Percentiles rank a stretch among this genome's conserved stretches.
Evolutionary conservation across 1,284 basidiomycete species (phyloP).

Genomic region (Amylostereum areolatum): DNA sequence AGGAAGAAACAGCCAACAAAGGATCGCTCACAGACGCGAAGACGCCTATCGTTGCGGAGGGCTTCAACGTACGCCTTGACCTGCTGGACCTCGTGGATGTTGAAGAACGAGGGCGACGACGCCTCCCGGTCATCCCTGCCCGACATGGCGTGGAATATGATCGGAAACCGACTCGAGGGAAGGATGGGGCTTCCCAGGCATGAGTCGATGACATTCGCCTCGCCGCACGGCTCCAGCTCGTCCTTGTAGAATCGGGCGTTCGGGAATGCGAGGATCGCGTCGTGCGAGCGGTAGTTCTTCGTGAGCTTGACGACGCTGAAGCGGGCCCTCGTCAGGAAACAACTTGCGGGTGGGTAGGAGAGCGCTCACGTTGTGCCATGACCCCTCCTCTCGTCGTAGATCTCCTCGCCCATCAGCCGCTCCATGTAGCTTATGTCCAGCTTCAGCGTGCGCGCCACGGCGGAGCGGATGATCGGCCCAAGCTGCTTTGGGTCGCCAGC

Average conservation of each 20-base stretch:
- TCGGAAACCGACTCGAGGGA: conserved; percentile 42
- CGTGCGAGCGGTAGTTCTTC: conserved; percentile 57
- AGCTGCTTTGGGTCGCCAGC: conserved; percentile 57
- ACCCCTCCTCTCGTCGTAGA: conserved; percentile 31
- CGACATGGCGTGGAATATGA: conserved; percentile 52
- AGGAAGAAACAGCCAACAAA: conserved; percentile 1
- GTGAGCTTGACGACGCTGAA: conserved; percentile 51
- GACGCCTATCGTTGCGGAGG: conserved; percentile 24
- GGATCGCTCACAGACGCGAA: conserved; percentile 33
- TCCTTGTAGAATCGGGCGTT: conserved; percentile 51
- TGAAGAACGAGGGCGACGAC: conserved; percentile 63
- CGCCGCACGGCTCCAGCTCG: conserved; percentile 43
- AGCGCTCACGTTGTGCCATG: conserved; percentile 32
- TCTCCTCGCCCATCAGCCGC: conserved; percentile 40
- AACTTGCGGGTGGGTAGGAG: not conserved
- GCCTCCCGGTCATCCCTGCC: conserved; percentile 59
- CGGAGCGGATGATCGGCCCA: conserved; percentile 47
- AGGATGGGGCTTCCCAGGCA: conserved; percentile 22
- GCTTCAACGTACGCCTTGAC: conserved; percentile 44
- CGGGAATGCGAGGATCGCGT: conserved; percentile 46
- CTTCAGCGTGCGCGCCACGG: conserved; percentile 37
- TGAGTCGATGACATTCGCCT: conserved; percentile 19
- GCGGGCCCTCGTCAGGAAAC: no score
- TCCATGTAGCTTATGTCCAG: conserved; percentile 44
- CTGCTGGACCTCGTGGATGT: conserved; percentile 46